Conservation (phyloP, 768 basidiomycete species). For the Podaxis sp. region DNA sequence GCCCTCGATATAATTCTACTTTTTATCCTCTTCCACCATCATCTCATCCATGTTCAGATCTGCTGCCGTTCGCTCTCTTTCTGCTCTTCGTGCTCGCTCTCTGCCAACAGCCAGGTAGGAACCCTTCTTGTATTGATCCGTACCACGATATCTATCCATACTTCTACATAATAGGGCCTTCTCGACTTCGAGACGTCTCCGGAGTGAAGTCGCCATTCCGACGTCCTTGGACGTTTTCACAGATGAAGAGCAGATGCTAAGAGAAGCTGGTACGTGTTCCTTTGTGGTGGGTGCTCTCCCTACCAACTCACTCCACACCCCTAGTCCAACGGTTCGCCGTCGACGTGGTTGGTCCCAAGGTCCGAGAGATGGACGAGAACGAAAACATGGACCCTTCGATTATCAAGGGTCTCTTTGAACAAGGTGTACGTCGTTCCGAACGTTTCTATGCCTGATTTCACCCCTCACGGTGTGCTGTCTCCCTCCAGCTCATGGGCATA, state of each 20-base stretch:
- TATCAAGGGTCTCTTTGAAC: slow-evolving; percentile 88
- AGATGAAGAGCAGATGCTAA: slow-evolving; percentile 92
- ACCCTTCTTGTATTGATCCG: not conserved
- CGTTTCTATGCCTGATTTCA: not conserved
- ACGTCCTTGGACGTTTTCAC: slow-evolving; percentile 80
- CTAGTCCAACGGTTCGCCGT: slow-evolving; percentile 83
- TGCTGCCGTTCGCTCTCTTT: slow-evolving; percentile 17
- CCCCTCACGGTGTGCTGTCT: slow-evolving; percentile 1
- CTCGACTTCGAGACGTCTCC: slow-evolving; percentile 29
- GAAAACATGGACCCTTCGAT: slow-evolving; percentile 89
- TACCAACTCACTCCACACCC: slow-evolving; percentile 3
- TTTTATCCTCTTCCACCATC: slow-evolving; percentile 1
- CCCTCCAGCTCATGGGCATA: slow-evolving; percentile 88
- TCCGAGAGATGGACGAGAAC: slow-evolving; percentile 97
- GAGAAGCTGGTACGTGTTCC: slow-evolving; percentile 70
- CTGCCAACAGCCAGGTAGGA: slow-evolving; percentile 8
- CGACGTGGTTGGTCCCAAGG: slow-evolving; percentile 87
- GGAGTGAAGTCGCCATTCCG: slow-evolving; percentile 24
- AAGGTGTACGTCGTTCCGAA: slow-evolving; percentile 62
- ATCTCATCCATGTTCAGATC: slow-evolving; percentile 21
- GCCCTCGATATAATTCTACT: not conserved
- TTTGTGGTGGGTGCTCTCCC: not conserved
- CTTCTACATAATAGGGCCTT: slow-evolving; percentile 24
- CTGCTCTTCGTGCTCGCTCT: slow-evolving; percentile 8
- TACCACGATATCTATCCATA: not conserved